A percentile compares a stretch with the other conserved stretches of the same genome.
phyloP scores from a whole-genome alignment of 176 grass and related monocot genomes.

The Carex cristatella region DNA sequence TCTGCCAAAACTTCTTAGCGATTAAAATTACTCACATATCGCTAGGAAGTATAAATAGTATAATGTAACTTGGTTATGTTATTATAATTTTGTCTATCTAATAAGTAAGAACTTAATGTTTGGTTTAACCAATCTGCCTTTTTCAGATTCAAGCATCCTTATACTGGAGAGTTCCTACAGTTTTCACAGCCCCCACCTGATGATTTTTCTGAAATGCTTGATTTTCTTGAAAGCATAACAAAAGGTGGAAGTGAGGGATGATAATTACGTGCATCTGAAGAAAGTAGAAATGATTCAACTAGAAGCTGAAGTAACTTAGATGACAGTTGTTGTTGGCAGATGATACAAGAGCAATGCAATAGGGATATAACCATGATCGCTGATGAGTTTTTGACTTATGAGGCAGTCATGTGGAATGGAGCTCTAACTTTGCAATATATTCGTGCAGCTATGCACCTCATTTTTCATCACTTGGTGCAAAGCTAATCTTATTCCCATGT shows the following conservation, averaged over 20 bases:
- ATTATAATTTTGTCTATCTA: background rate
- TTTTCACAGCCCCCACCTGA: conserved; percentile 70
- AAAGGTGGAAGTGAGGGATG: background rate
- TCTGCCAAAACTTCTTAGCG: background rate
- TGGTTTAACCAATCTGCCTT: background rate
- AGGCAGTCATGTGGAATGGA: background rate
- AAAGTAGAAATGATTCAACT: background rate
- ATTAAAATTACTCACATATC: background rate
- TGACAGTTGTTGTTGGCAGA: background rate
- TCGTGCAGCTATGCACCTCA: background rate
- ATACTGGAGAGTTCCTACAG: conserved; percentile 51
- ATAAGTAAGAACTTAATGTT: background rate
- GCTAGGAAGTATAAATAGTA: background rate
- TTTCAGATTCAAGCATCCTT: conserved; percentile 79
- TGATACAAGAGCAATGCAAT: background rate
- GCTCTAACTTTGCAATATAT: background rate
- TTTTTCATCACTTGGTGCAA: background rate
- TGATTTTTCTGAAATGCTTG: conserved; percentile 54
- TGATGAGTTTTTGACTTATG: background rate
- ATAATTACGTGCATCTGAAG: background rate
- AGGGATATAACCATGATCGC: background rate
- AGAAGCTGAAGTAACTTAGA: background rate
- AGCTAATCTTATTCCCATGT: background rate
- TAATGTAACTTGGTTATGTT: background rate
- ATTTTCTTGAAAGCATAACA: conserved; percentile 35